These are phyloP conservation scores for Artemisia argyi DNA, from an alignment of 129 eudicot genomes.

Conservation along the genomic window DNA sequence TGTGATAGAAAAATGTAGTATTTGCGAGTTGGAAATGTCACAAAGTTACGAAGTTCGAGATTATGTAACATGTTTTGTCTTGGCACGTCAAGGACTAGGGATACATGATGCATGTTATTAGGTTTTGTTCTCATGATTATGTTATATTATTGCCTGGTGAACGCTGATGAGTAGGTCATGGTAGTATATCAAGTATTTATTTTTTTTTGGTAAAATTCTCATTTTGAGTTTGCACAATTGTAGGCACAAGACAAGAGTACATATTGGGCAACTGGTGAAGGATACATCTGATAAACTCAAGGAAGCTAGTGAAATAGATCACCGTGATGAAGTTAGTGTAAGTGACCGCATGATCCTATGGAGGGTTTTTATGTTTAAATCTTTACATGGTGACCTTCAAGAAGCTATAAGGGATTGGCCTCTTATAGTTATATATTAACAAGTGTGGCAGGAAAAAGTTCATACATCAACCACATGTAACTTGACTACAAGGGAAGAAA, in stretches of 20 bases:
- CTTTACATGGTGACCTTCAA: neutral
- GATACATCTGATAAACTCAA: conserved; percentile 88
- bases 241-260: conserved; percentile 88
- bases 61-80: no score
- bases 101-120: no score
- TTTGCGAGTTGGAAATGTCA: no score
- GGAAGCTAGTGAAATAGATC: conserved; percentile 89
- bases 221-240: conserved; percentile 17
- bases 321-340: conserved; percentile 73
- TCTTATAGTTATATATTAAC: neutral
- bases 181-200: neutral
- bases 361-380: neutral
- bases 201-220: neutral
- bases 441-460: no score
- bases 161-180: no score
- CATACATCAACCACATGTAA: no score
- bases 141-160: no score
- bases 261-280: conserved; percentile 85
- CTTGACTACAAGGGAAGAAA: no score
- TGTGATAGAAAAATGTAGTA: no score
- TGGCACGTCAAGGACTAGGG: no score
- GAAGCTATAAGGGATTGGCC: neutral
- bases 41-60: no score
- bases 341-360: conserved; percentile 10
- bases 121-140: no score